Evolutionary conservation across 177 flowering plant species (phyloP).

Genomic region (Tripterygium wilfordii): DNA sequence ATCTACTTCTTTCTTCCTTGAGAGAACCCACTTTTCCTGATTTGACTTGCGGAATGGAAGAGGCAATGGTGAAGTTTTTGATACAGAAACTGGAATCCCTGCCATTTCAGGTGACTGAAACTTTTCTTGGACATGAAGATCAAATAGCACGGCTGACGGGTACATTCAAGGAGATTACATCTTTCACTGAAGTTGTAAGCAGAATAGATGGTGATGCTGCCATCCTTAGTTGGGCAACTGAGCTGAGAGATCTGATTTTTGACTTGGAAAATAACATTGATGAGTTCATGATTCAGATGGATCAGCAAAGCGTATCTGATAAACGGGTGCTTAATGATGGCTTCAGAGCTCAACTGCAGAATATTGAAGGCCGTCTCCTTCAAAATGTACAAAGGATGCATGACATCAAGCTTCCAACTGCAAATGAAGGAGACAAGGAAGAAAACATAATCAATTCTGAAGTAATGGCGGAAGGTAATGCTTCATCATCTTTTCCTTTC

Average conservation of each 20-base stretch:
- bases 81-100: slow-evolving; percentile 6
- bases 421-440: not conserved
- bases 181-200: not conserved
- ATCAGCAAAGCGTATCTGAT: slow-evolving; percentile 3
- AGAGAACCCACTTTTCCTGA: not conserved
- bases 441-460: not conserved
- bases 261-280: slow-evolving; percentile 10
- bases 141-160: not conserved
- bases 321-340: not conserved
- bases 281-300: slow-evolving; percentile 11
- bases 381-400: slow-evolving; percentile 6
- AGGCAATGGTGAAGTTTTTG: slow-evolving; percentile 6
- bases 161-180: not conserved
- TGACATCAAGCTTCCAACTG: not conserved
- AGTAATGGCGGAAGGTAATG: not conserved
- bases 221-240: slow-evolving; percentile 5
- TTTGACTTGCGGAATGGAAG: slow-evolving; percentile 5
- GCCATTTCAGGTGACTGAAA: slow-evolving; percentile 4
- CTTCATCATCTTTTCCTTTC: slow-evolving; percentile 12
- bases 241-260: slow-evolving; percentile 1
- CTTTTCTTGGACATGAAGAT: slow-evolving; percentile 11
- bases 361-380: not conserved
- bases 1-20: not conserved
- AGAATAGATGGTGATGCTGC: slow-evolving; percentile 2
- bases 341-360: slow-evolving; percentile 7